Percentiles rank a stretch among this genome's conserved stretches.
phyloP scores from a whole-genome alignment of 345 rosid species.

The Syzygium aromaticum region DNA sequence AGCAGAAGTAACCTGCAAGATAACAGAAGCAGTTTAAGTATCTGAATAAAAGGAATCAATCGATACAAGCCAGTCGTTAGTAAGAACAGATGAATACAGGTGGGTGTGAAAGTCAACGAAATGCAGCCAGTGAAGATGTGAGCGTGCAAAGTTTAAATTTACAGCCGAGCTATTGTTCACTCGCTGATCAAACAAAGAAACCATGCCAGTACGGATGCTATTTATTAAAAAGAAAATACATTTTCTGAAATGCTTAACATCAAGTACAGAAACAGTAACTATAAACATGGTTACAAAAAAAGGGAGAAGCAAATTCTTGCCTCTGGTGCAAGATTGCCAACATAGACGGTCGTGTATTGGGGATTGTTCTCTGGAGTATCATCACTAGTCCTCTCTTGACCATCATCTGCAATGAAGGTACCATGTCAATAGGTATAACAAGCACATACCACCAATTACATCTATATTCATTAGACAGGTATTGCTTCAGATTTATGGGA shows the following conservation, averaged over 20 bases:
- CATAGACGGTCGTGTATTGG: constrained; percentile 55
- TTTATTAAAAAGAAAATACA: not conserved
- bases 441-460: not conserved
- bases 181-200: not conserved
- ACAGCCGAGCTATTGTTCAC: not conserved
- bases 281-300: not conserved
- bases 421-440: not conserved
- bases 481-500: not conserved
- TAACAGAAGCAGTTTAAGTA: not conserved
- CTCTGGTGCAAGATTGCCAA: constrained; percentile 69
- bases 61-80: not conserved
- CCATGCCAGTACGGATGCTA: not conserved
- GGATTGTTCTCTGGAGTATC: constrained; percentile 81
- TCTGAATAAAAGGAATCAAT: not conserved
- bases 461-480: not conserved
- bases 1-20: constrained; percentile 53
- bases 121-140: not conserved
- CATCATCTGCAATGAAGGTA: constrained; percentile 50
- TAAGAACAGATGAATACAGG: not conserved
- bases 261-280: not conserved
- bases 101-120: not conserved
- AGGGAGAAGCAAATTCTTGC: constrained; percentile 8
- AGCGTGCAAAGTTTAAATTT: not conserved
- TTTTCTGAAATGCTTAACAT: not conserved
- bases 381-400: constrained; percentile 53